Evolutionary conservation across 2,329 filamentous ascomycete genomes (phyloP).

Genomic region (Chrysoporthe austroafricana): DNA sequence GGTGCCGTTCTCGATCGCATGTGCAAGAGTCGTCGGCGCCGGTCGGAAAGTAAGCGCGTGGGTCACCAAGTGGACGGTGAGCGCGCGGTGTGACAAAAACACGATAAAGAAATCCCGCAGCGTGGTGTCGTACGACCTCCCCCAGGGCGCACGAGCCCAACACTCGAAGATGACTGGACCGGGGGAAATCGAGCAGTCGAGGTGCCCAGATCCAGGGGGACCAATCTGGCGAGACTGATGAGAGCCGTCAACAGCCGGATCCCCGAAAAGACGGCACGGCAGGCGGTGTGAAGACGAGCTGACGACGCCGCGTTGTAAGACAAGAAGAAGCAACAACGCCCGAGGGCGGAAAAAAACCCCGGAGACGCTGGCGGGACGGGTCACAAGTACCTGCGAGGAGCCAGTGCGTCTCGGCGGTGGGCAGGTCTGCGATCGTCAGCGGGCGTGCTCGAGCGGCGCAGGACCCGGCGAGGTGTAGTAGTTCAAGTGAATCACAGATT

Average conservation of each 20-base stretch:
- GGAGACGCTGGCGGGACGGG: conserved; percentile 2
- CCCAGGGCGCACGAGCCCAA: conserved; percentile 11
- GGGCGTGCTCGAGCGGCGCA: conserved; percentile 3
- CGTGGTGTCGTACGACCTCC: conserved; percentile 15
- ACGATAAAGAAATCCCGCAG: conserved; percentile 23
- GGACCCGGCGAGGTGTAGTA: neutral
- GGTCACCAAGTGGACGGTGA: conserved; percentile 5
- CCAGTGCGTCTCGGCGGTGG: neutral
- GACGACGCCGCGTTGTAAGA: neutral
- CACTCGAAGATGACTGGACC: neutral
- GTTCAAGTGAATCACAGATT: conserved; percentile 7
- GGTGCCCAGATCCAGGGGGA: neutral
- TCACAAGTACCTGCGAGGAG: neutral
- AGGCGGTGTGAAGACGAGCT: neutral
- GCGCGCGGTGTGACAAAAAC: conserved; percentile 25
- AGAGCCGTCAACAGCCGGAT: neutral
- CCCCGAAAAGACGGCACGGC: neutral
- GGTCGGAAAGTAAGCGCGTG: conserved; percentile 20
- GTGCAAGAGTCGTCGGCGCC: conserved; percentile 28
- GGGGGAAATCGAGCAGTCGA: neutral
- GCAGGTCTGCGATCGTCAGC: neutral
- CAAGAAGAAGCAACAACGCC: conserved; percentile 6
- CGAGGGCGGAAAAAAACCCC: neutral
- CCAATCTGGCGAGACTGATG: neutral
- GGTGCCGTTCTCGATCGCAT: conserved; percentile 31